Evolutionary conservation across 495 filamentous ascomycete species (phyloP).

Genomic region (Lindgomyces ingoldianus): DNA sequence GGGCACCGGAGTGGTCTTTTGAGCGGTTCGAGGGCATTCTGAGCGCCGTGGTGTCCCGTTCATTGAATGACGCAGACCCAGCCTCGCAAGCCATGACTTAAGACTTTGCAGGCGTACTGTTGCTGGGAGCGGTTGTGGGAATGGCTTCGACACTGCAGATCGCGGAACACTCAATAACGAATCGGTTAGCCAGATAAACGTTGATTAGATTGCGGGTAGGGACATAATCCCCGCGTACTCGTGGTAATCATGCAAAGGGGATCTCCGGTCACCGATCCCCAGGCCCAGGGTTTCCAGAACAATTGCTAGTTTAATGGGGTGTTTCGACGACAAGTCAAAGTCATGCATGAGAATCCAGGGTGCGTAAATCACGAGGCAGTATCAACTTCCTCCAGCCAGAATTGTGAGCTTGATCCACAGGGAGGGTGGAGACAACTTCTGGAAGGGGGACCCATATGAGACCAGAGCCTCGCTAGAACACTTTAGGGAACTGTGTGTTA

Average conservation of each 20-base stretch:
- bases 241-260: slow-evolving; percentile 10
- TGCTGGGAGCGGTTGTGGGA: background rate
- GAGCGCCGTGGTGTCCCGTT: slow-evolving; percentile 2
- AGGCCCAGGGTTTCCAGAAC: slow-evolving; percentile 5
- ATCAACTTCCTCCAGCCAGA: background rate
- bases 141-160: slow-evolving; percentile 2
- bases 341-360: background rate
- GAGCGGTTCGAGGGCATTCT: background rate
- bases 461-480: background rate
- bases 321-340: background rate
- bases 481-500: background rate
- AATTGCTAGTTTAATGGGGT: too few species aligned
- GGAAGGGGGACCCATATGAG: background rate
- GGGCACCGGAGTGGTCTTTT: background rate
- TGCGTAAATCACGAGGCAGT: background rate
- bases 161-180: background rate
- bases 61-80: background rate
- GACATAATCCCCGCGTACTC: slow-evolving; percentile 11
- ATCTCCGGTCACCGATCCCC: background rate
- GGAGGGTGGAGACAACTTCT: background rate
- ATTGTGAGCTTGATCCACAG: background rate
- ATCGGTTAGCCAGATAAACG: slow-evolving; percentile 6
- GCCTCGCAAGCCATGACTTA: background rate
- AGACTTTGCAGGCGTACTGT: background rate
- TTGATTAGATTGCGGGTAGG: slow-evolving; percentile 19